Percentiles rank a stretch among this genome's conserved stretches.
These are phyloP conservation scores for Melanogaster broomeanus DNA, from an alignment of 768 basidiomycete species.

Conservation along the genomic window DNA sequence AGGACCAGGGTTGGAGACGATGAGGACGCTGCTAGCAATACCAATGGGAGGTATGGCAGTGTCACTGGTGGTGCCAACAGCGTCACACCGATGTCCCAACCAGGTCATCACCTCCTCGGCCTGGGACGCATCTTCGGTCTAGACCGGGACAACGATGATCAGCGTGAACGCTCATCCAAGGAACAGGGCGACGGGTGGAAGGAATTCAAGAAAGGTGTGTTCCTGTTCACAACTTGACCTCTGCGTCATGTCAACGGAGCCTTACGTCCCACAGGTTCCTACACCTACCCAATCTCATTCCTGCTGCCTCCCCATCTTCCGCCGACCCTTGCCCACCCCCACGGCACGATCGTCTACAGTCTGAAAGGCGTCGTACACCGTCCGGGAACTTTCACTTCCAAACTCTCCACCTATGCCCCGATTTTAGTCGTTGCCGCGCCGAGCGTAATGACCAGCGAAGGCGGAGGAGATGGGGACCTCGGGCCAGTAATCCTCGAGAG, in stretches of 20 bases:
- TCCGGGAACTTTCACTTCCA: constrained; percentile 82
- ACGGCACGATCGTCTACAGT: constrained; percentile 75
- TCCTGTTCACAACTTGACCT: background rate
- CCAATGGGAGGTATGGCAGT: background rate
- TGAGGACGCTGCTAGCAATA: background rate
- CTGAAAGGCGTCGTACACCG: constrained; percentile 84
- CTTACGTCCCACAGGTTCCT: constrained; percentile 62
- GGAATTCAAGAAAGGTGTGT: constrained; percentile 85
- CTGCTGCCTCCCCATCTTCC: constrained; percentile 79
- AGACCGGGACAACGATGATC: constrained; percentile 16
- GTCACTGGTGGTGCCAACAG: background rate
- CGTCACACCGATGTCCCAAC: background rate
- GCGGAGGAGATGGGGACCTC: constrained; percentile 43
- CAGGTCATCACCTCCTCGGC: constrained; percentile 21
- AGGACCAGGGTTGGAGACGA: constrained; percentile 15
- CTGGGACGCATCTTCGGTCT: constrained; percentile 37
- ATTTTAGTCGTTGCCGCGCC: constrained; percentile 79
- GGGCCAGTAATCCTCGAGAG: constrained; percentile 83
- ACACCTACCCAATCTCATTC: constrained; percentile 95
- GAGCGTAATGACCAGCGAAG: constrained; percentile 78
- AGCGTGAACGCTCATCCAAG: constrained; percentile 33
- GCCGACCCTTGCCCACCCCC: constrained; percentile 73
- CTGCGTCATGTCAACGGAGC: constrained; percentile 4
- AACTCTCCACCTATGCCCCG: constrained; percentile 68
- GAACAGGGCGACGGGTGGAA: constrained; percentile 66